Conservation (phyloP, 805 yeast genomes). For the Zygosaccharomyces rouxii region DNA sequence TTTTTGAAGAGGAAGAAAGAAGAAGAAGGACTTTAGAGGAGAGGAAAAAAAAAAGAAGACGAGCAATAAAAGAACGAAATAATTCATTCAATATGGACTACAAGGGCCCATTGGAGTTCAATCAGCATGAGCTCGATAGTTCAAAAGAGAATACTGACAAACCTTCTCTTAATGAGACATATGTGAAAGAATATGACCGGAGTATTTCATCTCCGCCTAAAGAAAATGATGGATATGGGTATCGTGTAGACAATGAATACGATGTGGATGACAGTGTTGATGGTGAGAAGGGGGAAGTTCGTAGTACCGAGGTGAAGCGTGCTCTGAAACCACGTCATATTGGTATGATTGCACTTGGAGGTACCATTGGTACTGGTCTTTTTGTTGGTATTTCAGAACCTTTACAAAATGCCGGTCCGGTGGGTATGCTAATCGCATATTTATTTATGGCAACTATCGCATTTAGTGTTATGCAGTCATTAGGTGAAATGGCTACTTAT, state of each 20-base stretch:
- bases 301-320: conserved; percentile 49
- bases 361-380: conserved; percentile 75
- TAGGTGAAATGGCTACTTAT: conserved; percentile 79
- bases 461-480: conserved; percentile 60
- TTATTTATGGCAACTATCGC: conserved; percentile 63
- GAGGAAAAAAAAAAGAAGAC: no score
- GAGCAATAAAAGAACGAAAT: no score
- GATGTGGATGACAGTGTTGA: conserved; percentile 11
- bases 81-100: neutral
- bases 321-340: conserved; percentile 62
- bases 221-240: neutral
- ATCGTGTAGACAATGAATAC: neutral
- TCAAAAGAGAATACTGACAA: neutral
- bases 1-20: no score
- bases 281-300: conserved; percentile 25
- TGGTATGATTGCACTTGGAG: conserved; percentile 74
- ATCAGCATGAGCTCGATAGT: neutral
- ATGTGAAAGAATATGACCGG: conserved; percentile 3
- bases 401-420: conserved; percentile 61
- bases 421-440: conserved; percentile 58
- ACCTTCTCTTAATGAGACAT: neutral
- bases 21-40: no score
- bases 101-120: neutral
- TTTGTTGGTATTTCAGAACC: conserved; percentile 62
- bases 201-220: neutral